Percentiles rank a stretch among this genome's conserved stretches.
Evolutionary conservation across 192 early-diverging fungal genomes (phyloP).

Genomic region (Backusella psychrophila): DNA sequence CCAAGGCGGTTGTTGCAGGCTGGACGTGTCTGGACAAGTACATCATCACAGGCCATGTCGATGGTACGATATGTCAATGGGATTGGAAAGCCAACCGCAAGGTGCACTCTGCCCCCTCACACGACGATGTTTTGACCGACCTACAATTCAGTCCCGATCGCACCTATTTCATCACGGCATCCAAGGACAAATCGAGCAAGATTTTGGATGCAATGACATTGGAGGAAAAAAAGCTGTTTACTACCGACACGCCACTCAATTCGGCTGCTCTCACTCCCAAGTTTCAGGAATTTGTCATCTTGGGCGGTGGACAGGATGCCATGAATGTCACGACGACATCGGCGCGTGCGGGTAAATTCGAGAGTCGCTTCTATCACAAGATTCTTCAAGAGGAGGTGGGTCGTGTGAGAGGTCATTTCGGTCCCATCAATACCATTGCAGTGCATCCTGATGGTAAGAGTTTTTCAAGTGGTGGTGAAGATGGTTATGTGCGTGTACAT

Average conservation of each 20-base stretch:
- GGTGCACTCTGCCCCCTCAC: constrained; percentile 62
- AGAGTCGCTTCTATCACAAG: constrained; percentile 96
- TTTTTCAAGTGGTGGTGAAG: constrained; percentile 96
- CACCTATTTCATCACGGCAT: constrained; percentile 93
- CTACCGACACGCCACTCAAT: constrained; percentile 88
- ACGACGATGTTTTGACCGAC: constrained; percentile 79
- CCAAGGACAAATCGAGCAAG: constrained; percentile 91
- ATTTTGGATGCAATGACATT: constrained; percentile 88
- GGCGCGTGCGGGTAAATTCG: constrained; percentile 93
- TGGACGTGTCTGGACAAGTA: constrained; percentile 94
- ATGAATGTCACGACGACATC: constrained; percentile 94
- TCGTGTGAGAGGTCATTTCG: constrained; percentile 97
- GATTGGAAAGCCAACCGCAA: constrained; percentile 80
- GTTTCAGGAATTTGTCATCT: constrained; percentile 74
- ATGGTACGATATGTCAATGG: constrained; percentile 88
- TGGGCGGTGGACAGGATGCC: constrained; percentile 99
- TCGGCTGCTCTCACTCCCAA: constrained; percentile 89
- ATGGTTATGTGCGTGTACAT: constrained; percentile 97
- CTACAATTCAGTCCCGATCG: constrained; percentile 89
- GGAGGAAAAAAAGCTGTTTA: constrained; percentile 79
- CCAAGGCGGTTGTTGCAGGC: constrained; percentile 89
- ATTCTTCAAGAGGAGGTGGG: constrained; percentile 96
- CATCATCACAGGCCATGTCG: constrained; percentile 92
- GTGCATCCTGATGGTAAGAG: constrained; percentile 93
- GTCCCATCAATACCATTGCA: constrained; percentile 98